phyloP scores from a whole-genome alignment of 768 basidiomycete genomes.

The Tubosaeta brunneosetosa region DNA sequence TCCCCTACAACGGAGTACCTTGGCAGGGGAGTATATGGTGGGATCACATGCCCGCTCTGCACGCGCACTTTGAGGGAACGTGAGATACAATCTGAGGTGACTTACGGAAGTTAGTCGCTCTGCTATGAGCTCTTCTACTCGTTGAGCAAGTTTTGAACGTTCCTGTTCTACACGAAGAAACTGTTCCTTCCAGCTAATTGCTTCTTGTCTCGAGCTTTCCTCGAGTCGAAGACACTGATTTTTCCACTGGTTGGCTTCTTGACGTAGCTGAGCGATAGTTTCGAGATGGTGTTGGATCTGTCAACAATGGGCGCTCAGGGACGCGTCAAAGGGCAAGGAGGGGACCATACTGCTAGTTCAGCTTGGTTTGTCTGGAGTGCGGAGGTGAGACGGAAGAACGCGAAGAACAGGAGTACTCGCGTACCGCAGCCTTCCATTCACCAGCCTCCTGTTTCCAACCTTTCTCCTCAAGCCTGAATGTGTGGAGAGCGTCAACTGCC shows the following conservation, averaged over 20 bases:
- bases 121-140: conserved; percentile 55
- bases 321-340: conserved; percentile 1
- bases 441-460: conserved; percentile 43
- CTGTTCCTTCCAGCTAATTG: conserved; percentile 76
- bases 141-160: conserved; percentile 50
- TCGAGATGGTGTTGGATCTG: conserved; percentile 59
- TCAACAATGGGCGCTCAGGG: background rate
- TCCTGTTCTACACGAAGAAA: conserved; percentile 72
- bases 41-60: conserved; percentile 14
- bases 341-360: conserved; percentile 46
- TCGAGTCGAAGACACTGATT: conserved; percentile 52
- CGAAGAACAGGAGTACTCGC: conserved; percentile 23
- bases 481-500: conserved; percentile 42
- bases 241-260: conserved; percentile 70
- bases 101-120: conserved; percentile 43
- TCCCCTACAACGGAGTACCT: conserved; percentile 19
- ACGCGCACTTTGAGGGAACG: background rate
- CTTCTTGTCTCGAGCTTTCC: conserved; percentile 43
- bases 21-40: conserved; percentile 34
- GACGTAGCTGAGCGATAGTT: conserved; percentile 55
- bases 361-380: conserved; percentile 46
- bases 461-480: conserved; percentile 41
- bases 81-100: conserved; percentile 4
- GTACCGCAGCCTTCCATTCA: conserved; percentile 44
- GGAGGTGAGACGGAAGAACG: conserved; percentile 8